Percentiles rank a stretch among this genome's conserved stretches.
phyloP scores from a whole-genome alignment of 2,329 filamentous ascomycete genomes.

The Fusarium clavum region DNA sequence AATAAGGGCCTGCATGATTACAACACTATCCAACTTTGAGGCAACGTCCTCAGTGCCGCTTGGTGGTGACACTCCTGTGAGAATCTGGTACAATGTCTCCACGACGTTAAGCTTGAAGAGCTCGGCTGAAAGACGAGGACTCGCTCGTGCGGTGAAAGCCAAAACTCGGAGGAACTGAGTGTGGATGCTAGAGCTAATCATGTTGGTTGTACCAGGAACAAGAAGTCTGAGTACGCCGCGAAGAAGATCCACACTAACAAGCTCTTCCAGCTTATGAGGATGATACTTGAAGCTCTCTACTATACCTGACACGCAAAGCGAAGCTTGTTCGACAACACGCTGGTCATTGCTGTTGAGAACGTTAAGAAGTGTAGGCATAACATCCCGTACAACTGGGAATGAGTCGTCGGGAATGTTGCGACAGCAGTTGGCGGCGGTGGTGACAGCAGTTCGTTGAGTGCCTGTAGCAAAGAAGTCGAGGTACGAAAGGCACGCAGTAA shows the following conservation, averaged over 20 bases:
- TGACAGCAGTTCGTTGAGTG: constrained; percentile 95
- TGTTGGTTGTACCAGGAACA: constrained; percentile 92
- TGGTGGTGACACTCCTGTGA: constrained; percentile 94
- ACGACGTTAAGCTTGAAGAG: constrained; percentile 97
- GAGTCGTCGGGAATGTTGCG: constrained; percentile 95
- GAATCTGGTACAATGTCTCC: constrained; percentile 95
- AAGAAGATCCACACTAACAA: constrained; percentile 89
- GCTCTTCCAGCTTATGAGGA: constrained; percentile 87
- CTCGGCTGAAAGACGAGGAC: constrained; percentile 86
- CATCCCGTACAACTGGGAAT: constrained; percentile 89
- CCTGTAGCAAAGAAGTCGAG: constrained; percentile 98
- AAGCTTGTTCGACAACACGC: constrained; percentile 95
- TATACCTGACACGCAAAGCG: constrained; percentile 92
- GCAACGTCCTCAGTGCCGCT: constrained; percentile 80
- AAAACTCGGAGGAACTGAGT: constrained; percentile 95
- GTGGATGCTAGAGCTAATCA: constrained; percentile 93
- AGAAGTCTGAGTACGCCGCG: constrained; percentile 87
- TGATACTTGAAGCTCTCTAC: constrained; percentile 97
- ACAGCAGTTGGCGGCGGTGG: constrained; percentile 97
- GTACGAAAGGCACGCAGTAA: constrained; percentile 95
- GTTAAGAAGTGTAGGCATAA: constrained; percentile 94
- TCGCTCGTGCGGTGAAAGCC: constrained; percentile 89
- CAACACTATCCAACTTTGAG: constrained; percentile 91
- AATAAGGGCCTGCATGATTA: constrained; percentile 98
- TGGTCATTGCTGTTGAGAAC: constrained; percentile 94